phyloP scores from a whole-genome alignment of 768 basidiomycete species.

The Macrolepiota fuliginosa region DNA sequence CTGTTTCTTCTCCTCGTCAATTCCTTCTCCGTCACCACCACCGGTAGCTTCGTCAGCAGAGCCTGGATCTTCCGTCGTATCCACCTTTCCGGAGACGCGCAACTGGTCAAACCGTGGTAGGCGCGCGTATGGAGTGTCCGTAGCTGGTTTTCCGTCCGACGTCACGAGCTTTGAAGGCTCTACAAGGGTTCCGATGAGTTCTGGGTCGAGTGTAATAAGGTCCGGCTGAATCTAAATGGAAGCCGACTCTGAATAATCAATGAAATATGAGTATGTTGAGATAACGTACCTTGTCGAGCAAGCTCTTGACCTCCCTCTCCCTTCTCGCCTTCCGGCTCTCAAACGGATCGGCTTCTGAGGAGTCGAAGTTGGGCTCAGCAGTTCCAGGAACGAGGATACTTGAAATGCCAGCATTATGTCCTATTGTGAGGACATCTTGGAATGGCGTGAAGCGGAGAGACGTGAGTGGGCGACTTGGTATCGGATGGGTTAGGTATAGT shows the following conservation, averaged over 20 bases:
- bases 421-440: slow-evolving; percentile 80
- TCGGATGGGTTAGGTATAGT: slow-evolving; percentile 84
- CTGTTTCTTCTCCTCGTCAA: slow-evolving; percentile 34
- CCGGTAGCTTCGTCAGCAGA: slow-evolving; percentile 38
- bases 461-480: slow-evolving; percentile 75
- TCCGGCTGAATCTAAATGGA: slow-evolving; percentile 78
- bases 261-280: neutral
- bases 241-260: neutral
- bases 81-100: slow-evolving; percentile 69
- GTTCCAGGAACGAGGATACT: slow-evolving; percentile 87
- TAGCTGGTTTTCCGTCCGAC: slow-evolving; percentile 24
- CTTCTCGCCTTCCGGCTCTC: slow-evolving; percentile 78
- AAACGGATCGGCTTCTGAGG: slow-evolving; percentile 90
- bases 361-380: slow-evolving; percentile 96
- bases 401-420: slow-evolving; percentile 77
- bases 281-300: slow-evolving; percentile 78
- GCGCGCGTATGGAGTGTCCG: slow-evolving; percentile 62
- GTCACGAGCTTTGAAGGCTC: slow-evolving; percentile 13
- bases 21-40: slow-evolving; percentile 35
- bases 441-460: slow-evolving; percentile 86
- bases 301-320: slow-evolving; percentile 86
- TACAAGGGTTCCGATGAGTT: slow-evolving; percentile 64
- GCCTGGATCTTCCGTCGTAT: slow-evolving; percentile 39
- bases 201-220: slow-evolving; percentile 82
- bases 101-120: slow-evolving; percentile 78